Percentiles rank a stretch among this genome's conserved stretches.
phyloP scores from a whole-genome alignment of 1,284 basidiomycete species.

The Pyrrhoderma noxium region DNA sequence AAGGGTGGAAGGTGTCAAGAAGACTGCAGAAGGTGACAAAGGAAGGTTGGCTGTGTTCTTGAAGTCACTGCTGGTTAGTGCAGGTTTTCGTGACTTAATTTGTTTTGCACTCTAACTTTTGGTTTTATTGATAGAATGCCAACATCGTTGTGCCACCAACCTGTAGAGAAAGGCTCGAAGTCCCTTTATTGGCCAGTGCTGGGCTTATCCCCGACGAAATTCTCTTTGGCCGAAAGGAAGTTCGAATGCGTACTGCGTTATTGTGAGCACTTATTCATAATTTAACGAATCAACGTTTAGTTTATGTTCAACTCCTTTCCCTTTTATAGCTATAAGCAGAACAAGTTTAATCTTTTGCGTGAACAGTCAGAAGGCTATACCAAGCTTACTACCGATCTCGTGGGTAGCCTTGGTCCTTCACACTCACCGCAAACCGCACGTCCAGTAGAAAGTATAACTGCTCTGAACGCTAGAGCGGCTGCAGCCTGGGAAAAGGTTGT shows the following conservation, averaged over 20 bases:
- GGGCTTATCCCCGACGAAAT: constrained; percentile 58
- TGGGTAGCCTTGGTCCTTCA: constrained; percentile 69
- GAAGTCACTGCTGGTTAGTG: constrained; percentile 57
- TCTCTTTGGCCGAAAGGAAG: constrained; percentile 65
- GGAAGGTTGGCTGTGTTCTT: constrained; percentile 50
- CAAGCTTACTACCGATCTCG: constrained; percentile 81
- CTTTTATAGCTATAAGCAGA: constrained; percentile 82
- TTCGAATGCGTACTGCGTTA: constrained; percentile 67
- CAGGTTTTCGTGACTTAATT: neutral
- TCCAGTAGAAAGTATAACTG: constrained; percentile 50
- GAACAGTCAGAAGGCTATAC: constrained; percentile 98
- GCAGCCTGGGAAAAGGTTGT: constrained; percentile 83
- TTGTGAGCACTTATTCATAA: constrained; percentile 49
- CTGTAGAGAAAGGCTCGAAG: constrained; percentile 69
- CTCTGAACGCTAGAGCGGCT: constrained; percentile 58
- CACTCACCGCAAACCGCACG: constrained; percentile 54
- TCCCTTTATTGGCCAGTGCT: constrained; percentile 48
- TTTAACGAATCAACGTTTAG: constrained; percentile 4
- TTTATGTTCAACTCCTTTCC: neutral
- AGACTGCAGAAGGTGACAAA: constrained; percentile 54
- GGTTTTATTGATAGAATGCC: no score
- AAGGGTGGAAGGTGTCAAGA: constrained; percentile 38
- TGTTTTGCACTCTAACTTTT: no score
- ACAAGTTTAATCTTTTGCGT: constrained; percentile 95
- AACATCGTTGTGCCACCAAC: constrained; percentile 49